phyloP scores from a whole-genome alignment of 192 early-diverging fungal species.

The Backusella circina region DNA sequence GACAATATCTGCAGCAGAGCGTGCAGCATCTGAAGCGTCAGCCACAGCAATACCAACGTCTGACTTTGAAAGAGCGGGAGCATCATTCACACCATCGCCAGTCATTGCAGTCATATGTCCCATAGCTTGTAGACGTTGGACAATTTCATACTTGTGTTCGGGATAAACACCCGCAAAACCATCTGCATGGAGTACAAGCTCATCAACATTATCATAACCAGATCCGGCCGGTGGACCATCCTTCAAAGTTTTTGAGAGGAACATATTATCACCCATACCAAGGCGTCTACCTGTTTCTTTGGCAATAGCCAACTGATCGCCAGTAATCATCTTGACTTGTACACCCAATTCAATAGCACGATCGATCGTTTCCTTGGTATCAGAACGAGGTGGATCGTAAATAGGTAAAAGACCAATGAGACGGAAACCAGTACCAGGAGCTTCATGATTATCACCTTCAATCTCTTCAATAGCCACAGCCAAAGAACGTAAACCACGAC shows the following conservation, averaged over 20 bases:
- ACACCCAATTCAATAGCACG: slow-evolving; percentile 72
- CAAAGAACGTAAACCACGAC: slow-evolving; percentile 68
- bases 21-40: slow-evolving; percentile 73
- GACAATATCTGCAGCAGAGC: slow-evolving; percentile 76
- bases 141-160: slow-evolving; percentile 71
- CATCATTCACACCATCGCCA: slow-evolving; percentile 74
- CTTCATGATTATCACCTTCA: slow-evolving; percentile 51
- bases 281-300: slow-evolving; percentile 75
- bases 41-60: slow-evolving; percentile 75
- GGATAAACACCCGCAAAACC: slow-evolving; percentile 67
- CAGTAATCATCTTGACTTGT: slow-evolving; percentile 94
- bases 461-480: slow-evolving; percentile 64
- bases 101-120: slow-evolving; percentile 76
- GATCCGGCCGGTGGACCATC: slow-evolving; percentile 57
- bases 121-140: slow-evolving; percentile 59
- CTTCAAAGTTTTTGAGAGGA: slow-evolving; percentile 59
- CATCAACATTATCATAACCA: slow-evolving; percentile 54
- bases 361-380: slow-evolving; percentile 78
- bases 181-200: slow-evolving; percentile 59
- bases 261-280: slow-evolving; percentile 74
- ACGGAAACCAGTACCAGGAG: slow-evolving; percentile 62
- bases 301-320: slow-evolving; percentile 86
- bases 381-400: slow-evolving; percentile 74
- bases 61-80: slow-evolving; percentile 67
- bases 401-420: slow-evolving; percentile 72